phyloP scores from a whole-genome alignment of 441 rosid species.

The Syzygium malaccense region DNA sequence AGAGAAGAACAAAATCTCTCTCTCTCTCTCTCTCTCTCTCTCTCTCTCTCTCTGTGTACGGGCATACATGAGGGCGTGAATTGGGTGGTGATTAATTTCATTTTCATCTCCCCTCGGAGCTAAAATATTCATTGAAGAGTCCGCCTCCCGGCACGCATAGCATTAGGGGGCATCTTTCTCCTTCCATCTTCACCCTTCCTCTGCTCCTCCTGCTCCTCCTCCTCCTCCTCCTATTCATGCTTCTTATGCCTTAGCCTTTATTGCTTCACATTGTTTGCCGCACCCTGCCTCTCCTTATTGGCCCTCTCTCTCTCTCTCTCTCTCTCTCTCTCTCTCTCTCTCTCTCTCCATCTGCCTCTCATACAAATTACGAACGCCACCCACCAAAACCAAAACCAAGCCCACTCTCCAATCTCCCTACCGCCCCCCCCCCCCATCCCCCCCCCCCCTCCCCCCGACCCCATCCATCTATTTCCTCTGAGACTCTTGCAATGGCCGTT shows the following conservation, averaged over 20 bases:
- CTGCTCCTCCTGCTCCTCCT: neutral
- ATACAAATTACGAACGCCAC: neutral
- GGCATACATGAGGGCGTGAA: neutral
- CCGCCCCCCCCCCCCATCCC: neutral
- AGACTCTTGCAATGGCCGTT: constrained; percentile 48
- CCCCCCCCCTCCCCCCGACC: neutral
- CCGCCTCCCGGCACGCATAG: neutral
- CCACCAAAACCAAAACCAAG: neutral
- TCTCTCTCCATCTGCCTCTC: neutral
- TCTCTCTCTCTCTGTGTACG: neutral
- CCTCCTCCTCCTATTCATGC: constrained; percentile 27
- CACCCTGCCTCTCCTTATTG: neutral
- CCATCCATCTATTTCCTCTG: neutral
- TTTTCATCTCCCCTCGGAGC: neutral
- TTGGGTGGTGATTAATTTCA: neutral
- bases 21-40: neutral
- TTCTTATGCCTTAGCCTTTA: constrained; percentile 38
- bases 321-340: neutral
- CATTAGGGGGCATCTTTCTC: neutral
- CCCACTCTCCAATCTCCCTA: neutral
- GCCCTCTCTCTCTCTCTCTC: neutral
- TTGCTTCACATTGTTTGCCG: constrained; percentile 19
- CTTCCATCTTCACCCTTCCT: neutral
- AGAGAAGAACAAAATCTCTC: neutral
- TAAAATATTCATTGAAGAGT: neutral